Evolutionary conservation across 164 flowering plant species (phyloP).

Genomic region (Brasenia schreberi): DNA sequence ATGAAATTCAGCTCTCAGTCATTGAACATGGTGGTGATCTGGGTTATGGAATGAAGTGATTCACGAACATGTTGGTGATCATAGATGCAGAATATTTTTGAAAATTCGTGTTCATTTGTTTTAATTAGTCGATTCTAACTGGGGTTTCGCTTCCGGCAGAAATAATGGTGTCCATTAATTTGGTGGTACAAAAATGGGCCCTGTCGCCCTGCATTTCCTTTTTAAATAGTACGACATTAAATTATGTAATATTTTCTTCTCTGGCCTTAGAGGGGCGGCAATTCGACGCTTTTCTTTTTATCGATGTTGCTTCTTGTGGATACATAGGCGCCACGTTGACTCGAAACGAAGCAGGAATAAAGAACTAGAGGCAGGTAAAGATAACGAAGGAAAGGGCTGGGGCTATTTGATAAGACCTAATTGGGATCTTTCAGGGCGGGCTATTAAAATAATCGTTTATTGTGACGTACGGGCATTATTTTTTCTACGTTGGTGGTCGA

Average conservation of each 20-base stretch:
- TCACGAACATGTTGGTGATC: too few species aligned
- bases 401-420: not conserved
- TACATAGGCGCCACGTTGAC: not conserved
- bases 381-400: not conserved
- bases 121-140: not conserved
- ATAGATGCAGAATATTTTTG: too few species aligned
- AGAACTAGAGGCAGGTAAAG: not conserved
- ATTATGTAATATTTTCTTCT: not conserved
- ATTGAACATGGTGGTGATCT: too few species aligned
- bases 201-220: not conserved
- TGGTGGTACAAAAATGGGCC: not conserved
- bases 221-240: not conserved
- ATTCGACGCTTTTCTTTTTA: not conserved
- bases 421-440: not conserved
- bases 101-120: too few species aligned
- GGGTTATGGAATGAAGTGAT: too few species aligned
- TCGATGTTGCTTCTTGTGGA: not conserved
- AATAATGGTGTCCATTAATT: not conserved
- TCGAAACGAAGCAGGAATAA: not conserved
- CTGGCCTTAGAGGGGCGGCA: not conserved
- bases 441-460: not conserved
- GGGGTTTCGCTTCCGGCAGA: not conserved
- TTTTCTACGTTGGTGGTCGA: not conserved
- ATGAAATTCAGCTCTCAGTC: too few species aligned
- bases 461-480: not conserved